A percentile compares a stretch with the other conserved stretches of the same genome.
phyloP scores from a whole-genome alignment of 1,284 basidiomycete species.

The Binderoboletus segoi region DNA sequence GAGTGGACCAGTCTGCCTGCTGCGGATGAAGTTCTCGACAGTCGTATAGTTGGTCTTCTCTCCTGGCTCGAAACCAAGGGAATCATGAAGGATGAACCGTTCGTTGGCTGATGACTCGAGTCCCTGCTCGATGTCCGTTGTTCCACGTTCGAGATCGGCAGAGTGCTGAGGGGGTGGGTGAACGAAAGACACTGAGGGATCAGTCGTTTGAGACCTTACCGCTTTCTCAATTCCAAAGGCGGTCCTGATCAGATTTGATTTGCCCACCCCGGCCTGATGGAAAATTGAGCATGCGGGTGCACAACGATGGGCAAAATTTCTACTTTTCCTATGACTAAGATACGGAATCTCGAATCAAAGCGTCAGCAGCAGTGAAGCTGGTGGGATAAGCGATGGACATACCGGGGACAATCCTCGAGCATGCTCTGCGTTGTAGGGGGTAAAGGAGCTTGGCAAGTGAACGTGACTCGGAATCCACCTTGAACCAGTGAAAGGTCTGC shows the following conservation, averaged over 20 bases:
- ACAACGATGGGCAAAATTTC: too few relatives aligned
- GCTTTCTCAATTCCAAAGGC: constrained; percentile 2
- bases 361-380: neutral
- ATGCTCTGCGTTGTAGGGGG: neutral
- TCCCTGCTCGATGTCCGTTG: neutral
- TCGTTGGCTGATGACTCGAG: neutral
- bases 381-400: neutral
- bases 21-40: neutral
- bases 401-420: constrained; percentile 1
- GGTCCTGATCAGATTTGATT: constrained; percentile 1
- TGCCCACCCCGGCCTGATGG: neutral
- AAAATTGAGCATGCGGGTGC: neutral
- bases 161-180: neutral
- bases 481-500: neutral
- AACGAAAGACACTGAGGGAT: neutral
- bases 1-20: neutral
- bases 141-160: neutral
- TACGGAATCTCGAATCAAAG: neutral
- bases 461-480: neutral
- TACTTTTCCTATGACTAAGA: constrained; percentile 1
- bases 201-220: neutral
- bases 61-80: constrained; percentile 1
- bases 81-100: constrained; percentile 1
- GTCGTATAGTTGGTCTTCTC: neutral
- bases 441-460: neutral